These are phyloP conservation scores for Ustanciosporium gigantosporum DNA, from an alignment of 1,284 basidiomycete species.

Conservation along the genomic window DNA sequence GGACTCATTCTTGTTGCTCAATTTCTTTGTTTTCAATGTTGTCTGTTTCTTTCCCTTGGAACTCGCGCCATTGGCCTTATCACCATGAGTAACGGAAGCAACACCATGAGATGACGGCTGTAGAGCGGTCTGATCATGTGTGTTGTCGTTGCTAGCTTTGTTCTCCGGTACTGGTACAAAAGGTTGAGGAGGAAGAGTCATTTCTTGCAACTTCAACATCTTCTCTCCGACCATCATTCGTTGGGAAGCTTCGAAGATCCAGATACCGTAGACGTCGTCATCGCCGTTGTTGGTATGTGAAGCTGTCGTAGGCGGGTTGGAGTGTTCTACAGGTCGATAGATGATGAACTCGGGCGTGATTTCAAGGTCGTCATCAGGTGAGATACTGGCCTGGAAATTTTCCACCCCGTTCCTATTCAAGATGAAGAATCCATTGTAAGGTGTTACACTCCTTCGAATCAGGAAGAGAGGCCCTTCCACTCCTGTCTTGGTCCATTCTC, in stretches of 20 bases:
- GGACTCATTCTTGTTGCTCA: no score
- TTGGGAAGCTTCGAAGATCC: conserved; percentile 75
- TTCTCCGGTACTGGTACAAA: no score
- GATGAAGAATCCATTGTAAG: conserved; percentile 82
- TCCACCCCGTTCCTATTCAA: conserved; percentile 83
- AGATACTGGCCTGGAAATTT: conserved; percentile 76
- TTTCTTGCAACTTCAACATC: conserved; percentile 50
- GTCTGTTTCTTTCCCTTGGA: no score
- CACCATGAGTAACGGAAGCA: no score
- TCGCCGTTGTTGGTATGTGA: conserved; percentile 62
- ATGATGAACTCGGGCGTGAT: conserved; percentile 70
- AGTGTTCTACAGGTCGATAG: conserved; percentile 73
- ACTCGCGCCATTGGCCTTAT: no score
- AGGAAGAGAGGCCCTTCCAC: conserved; percentile 87
- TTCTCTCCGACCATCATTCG: conserved; percentile 69
- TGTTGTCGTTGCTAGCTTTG: no score
- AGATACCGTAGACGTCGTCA: conserved; percentile 71
- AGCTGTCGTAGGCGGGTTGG: no score
- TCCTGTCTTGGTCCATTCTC: conserved; percentile 71
- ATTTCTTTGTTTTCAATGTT: no score
- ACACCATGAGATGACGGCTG: no score
- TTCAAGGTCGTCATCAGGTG: conserved; percentile 77
- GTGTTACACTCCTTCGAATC: conserved; percentile 73
- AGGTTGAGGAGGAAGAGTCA: conserved; percentile 25
- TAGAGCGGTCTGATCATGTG: no score